phyloP scores from a whole-genome alignment of 768 basidiomycete genomes.

The Omphalotus guepiniiformis region DNA sequence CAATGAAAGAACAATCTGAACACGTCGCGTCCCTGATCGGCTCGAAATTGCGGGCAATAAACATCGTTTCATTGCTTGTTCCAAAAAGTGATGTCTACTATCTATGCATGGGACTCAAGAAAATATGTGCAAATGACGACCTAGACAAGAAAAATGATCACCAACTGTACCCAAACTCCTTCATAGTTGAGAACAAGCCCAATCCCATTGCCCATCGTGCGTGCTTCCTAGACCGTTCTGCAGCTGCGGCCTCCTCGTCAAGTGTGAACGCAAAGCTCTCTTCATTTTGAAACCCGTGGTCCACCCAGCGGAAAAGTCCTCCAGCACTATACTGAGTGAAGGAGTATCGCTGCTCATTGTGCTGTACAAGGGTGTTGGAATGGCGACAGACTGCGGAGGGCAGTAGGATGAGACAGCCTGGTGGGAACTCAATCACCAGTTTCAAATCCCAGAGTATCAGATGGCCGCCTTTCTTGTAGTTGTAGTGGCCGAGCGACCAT shows the following conservation, averaged over 20 bases:
- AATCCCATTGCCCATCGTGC: constrained; percentile 1
- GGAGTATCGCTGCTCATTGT: constrained; percentile 16
- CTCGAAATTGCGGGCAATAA: too few relatives aligned
- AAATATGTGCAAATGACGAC: too few relatives aligned
- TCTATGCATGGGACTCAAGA: too few relatives aligned
- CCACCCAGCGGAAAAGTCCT: constrained; percentile 15
- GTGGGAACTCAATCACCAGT: constrained; percentile 22
- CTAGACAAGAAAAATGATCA: too few relatives aligned
- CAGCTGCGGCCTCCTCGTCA: not conserved
- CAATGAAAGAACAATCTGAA: too few relatives aligned
- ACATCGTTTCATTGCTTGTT: too few relatives aligned
- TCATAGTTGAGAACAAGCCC: not conserved
- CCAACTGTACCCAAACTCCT: not conserved
- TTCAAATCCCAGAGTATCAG: constrained; percentile 21
- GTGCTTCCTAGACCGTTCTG: not conserved
- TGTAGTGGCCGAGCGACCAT: constrained; percentile 19
- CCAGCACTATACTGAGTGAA: constrained; percentile 25
- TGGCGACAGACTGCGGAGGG: constrained; percentile 20
- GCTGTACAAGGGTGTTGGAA: constrained; percentile 15
- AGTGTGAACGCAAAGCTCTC: not conserved
- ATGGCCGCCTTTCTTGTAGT: constrained; percentile 22
- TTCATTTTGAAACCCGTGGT: not conserved
- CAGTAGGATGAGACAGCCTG: constrained; percentile 14
- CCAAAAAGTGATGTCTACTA: too few relatives aligned
- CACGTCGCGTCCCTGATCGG: too few relatives aligned